Evolutionary conservation across 768 basidiomycete genomes (phyloP).

Genomic region (Paxillus involutus): DNA sequence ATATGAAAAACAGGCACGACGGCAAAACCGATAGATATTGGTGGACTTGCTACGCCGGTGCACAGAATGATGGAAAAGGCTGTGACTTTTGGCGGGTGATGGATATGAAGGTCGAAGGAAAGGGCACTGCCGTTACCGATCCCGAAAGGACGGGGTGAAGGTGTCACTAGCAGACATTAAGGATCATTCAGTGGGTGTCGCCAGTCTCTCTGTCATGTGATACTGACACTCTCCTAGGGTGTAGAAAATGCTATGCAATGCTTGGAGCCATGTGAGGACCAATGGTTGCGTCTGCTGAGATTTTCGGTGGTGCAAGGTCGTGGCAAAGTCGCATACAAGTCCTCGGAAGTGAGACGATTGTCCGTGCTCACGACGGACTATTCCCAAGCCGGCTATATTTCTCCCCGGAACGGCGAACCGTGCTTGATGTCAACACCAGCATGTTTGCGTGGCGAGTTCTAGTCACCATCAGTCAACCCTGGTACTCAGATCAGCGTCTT

Average conservation of each 20-base stretch:
- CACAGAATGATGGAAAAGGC: constrained; percentile 82
- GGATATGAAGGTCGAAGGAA: constrained; percentile 66
- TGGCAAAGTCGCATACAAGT: not conserved
- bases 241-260: not conserved
- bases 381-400: not conserved
- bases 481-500: constrained; percentile 4
- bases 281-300: not conserved
- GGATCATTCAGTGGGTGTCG: constrained; percentile 2
- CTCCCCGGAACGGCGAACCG: not conserved
- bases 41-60: constrained; percentile 76
- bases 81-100: constrained; percentile 75
- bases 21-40: constrained; percentile 62
- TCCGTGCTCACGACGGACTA: not conserved
- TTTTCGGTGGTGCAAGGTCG: not conserved
- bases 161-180: not conserved
- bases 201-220: not conserved
- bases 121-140: constrained; percentile 47
- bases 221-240: not conserved
- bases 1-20: constrained; percentile 73
- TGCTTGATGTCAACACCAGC: not conserved
- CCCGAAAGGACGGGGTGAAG: not conserved
- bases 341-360: not conserved
- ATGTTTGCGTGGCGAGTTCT: not conserved
- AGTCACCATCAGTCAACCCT: constrained; percentile 5
- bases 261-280: not conserved